Evolutionary conservation across 306 rosid genomes (phyloP).

Genomic region (Lablab purpureus): DNA sequence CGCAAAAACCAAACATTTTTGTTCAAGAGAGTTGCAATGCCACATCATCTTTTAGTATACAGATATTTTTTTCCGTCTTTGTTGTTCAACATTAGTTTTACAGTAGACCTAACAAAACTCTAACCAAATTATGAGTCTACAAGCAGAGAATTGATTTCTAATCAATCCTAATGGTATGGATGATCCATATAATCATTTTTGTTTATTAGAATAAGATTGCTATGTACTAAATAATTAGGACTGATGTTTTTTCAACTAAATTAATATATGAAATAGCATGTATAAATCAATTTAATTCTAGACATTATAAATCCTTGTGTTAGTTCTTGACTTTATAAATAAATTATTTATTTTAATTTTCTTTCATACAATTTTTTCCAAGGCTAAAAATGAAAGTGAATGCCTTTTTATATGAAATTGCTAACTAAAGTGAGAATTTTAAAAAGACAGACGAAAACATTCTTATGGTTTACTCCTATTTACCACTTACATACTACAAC

Average conservation of each 20-base stretch:
- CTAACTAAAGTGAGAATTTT: neutral
- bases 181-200: neutral
- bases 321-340: neutral
- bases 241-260: neutral
- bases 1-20: neutral
- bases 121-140: neutral
- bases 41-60: neutral
- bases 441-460: neutral
- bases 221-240: neutral
- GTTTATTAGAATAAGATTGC: neutral
- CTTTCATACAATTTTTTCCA: neutral
- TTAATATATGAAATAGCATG: neutral
- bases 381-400: neutral
- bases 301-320: neutral
- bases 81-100: neutral
- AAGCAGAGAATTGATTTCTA: neutral
- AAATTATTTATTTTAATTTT: neutral
- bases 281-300: neutral
- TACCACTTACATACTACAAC: neutral
- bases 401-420: neutral
- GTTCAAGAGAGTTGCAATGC: conserved; percentile 4
- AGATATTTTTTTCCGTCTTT: neutral
- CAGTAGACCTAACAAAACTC: neutral
- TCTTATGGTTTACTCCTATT: neutral
- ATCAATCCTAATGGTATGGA: neutral